phyloP scores from a whole-genome alignment of 2,329 filamentous ascomycete genomes.

The Colletotrichum sp. region DNA sequence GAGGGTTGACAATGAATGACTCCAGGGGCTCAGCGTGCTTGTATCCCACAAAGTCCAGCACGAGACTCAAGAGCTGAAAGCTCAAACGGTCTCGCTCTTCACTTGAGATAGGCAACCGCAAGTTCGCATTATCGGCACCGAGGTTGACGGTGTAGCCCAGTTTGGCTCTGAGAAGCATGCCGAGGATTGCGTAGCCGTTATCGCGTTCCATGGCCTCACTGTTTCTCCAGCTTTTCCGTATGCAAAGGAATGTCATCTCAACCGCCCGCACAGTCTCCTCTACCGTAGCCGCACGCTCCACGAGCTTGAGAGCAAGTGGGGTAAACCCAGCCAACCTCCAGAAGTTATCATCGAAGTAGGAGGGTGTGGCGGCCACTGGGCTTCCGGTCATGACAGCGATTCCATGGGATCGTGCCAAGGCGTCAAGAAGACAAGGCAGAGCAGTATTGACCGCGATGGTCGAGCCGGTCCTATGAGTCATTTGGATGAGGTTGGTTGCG shows the following conservation, averaged over 20 bases:
- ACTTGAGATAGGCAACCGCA: slow-evolving; percentile 50
- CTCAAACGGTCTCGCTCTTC: slow-evolving; percentile 61
- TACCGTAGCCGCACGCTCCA: slow-evolving; percentile 76
- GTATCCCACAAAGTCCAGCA: slow-evolving; percentile 90
- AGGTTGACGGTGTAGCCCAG: slow-evolving; percentile 59
- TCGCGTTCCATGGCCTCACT: slow-evolving; percentile 98
- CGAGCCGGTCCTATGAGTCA: slow-evolving; percentile 76
- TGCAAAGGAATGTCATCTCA: slow-evolving; percentile 83
- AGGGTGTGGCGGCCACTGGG: slow-evolving; percentile 81
- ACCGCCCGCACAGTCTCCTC: slow-evolving; percentile 79
- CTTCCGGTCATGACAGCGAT: slow-evolving; percentile 83
- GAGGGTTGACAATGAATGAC: slow-evolving; percentile 93
- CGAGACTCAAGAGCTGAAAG: slow-evolving; percentile 73
- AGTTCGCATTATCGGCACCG: slow-evolving; percentile 26
- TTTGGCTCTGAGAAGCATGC: slow-evolving; percentile 83
- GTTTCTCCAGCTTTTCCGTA: slow-evolving; percentile 93
- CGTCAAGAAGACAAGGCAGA: slow-evolving; percentile 86
- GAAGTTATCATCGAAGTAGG: slow-evolving; percentile 86
- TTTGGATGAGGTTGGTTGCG: slow-evolving; percentile 69
- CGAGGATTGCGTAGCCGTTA: slow-evolving; percentile 89
- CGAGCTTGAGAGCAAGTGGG: slow-evolving; percentile 80
- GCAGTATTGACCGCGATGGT: slow-evolving; percentile 88
- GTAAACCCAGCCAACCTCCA: slow-evolving; percentile 95
- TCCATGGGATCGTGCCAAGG: slow-evolving; percentile 80
- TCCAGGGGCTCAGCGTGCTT: slow-evolving; percentile 79